phyloP scores from a whole-genome alignment of 1,139 yeast species.

The Saccharomyces hybrid region DNA sequence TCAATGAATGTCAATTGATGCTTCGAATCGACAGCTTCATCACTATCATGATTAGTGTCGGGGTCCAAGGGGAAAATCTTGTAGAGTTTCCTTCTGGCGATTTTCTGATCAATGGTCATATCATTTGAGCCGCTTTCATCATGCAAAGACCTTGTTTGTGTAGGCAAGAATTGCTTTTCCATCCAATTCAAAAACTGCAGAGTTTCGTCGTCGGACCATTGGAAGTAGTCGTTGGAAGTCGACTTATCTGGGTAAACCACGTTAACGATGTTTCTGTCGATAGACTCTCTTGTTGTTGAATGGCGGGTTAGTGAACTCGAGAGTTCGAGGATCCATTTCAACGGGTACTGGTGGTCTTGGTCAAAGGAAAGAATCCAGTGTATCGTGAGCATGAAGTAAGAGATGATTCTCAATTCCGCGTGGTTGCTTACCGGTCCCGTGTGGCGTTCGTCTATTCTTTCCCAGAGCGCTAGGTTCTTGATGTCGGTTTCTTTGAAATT shows the following conservation, averaged over 20 bases:
- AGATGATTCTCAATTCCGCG: constrained; percentile 20
- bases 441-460: not conserved
- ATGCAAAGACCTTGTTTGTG: constrained; percentile 2
- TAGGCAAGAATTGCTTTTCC: constrained; percentile 19
- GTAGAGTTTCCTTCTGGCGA: constrained; percentile 26
- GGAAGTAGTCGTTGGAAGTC: not conserved
- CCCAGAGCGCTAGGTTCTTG: not conserved
- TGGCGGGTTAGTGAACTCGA: not conserved
- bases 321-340: constrained; percentile 13
- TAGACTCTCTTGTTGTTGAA: constrained; percentile 6
- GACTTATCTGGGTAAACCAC: not conserved
- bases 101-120: constrained; percentile 25
- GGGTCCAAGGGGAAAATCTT: constrained; percentile 22
- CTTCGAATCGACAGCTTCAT: not conserved
- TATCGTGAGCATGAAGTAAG: constrained; percentile 19
- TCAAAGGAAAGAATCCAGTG: constrained; percentile 18
- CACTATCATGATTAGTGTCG: not conserved
- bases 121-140: constrained; percentile 6
- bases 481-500: not conserved
- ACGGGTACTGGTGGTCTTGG: constrained; percentile 10
- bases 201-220: constrained; percentile 20
- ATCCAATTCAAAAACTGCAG: constrained; percentile 26
- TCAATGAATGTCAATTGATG: constrained; percentile 13
- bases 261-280: constrained; percentile 8
- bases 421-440: not conserved